A percentile compares a stretch with the other conserved stretches of the same genome.
phyloP scores from a whole-genome alignment of 2,329 filamentous ascomycete genomes.

The Exophiala dermatitidis region DNA sequence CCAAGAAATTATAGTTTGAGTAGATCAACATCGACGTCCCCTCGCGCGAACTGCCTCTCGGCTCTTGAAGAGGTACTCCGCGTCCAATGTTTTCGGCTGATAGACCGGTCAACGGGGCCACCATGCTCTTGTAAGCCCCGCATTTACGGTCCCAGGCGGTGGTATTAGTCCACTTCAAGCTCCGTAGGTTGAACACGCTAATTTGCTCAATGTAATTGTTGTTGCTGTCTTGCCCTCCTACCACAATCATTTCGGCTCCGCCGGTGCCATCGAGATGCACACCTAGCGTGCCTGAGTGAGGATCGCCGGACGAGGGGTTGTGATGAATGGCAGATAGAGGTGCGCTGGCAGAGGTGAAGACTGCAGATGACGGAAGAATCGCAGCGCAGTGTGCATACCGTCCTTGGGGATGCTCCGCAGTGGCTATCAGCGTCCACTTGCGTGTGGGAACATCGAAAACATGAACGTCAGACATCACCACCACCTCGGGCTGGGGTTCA shows the following conservation, averaged over 20 bases:
- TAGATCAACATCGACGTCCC: constrained; percentile 83
- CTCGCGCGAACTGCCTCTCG: constrained; percentile 23
- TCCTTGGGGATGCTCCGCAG: constrained; percentile 78
- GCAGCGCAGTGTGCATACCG: constrained; percentile 95
- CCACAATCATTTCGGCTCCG: constrained; percentile 93
- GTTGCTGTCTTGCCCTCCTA: constrained; percentile 91
- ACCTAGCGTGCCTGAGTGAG: constrained; percentile 81
- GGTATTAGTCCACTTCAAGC: constrained; percentile 90
- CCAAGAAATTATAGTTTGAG: constrained; percentile 97
- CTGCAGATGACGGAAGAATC: constrained; percentile 78
- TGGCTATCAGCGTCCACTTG: constrained; percentile 72
- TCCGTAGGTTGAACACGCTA: constrained; percentile 93
- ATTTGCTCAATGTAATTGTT: constrained; percentile 99
- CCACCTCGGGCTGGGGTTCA: constrained; percentile 74
- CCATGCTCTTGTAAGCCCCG: constrained; percentile 91
- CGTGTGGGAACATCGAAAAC: constrained; percentile 80
- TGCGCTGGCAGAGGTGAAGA: constrained; percentile 76
- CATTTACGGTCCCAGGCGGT: constrained; percentile 83
- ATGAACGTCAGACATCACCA: constrained; percentile 97
- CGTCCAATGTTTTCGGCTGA: constrained; percentile 27
- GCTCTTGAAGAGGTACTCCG: constrained; percentile 19
- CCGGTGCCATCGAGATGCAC: constrained; percentile 84
- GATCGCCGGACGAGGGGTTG: constrained; percentile 73
- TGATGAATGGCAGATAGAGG: constrained; percentile 82
- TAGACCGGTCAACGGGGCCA: constrained; percentile 62